These are phyloP conservation scores for Pinus tabuliformis DNA, from an alignment of 75 land plant genomes.

Conservation along the genomic window DNA sequence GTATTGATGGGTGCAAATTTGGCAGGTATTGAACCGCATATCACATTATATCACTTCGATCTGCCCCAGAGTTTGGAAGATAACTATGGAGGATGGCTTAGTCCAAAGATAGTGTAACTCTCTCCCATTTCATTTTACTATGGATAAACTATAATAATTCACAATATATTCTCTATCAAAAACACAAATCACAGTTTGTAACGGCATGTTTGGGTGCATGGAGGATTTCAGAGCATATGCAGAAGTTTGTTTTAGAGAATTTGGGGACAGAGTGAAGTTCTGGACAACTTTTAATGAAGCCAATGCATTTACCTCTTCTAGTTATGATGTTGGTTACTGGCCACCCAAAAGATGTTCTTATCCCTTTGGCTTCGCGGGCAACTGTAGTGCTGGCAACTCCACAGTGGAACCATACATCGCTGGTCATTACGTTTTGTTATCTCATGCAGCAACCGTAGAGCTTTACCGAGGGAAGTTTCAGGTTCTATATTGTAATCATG, in stretches of 20 bases:
- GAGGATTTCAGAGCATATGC: not conserved
- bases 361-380: conserved; percentile 13
- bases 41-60: conserved; percentile 52
- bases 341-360: conserved; percentile 26
- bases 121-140: not conserved
- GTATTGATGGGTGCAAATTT: not conserved
- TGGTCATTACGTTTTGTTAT: conserved; percentile 9
- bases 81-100: conserved; percentile 67
- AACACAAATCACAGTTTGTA: not conserved
- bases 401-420: conserved; percentile 16
- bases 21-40: conserved; percentile 70
- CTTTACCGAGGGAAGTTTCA: conserved; percentile 27
- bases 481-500: not conserved
- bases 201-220: not conserved
- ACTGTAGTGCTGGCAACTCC: conserved; percentile 17
- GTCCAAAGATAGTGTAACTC: conserved; percentile 44
- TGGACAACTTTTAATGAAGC: conserved; percentile 75
- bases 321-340: conserved; percentile 37
- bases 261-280: conserved; percentile 38
- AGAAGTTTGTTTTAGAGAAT: conserved; percentile 2
- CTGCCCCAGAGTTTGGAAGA: conserved; percentile 70
- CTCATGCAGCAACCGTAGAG: conserved; percentile 15
- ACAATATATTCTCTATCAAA: not conserved
- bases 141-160: not conserved
- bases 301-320: conserved; percentile 19